Evolutionary conservation across 257 asterid genomes (phyloP), one percentile per base, ranked within the genome.

Genomic region (Anisodus acutangulus): DNA sequence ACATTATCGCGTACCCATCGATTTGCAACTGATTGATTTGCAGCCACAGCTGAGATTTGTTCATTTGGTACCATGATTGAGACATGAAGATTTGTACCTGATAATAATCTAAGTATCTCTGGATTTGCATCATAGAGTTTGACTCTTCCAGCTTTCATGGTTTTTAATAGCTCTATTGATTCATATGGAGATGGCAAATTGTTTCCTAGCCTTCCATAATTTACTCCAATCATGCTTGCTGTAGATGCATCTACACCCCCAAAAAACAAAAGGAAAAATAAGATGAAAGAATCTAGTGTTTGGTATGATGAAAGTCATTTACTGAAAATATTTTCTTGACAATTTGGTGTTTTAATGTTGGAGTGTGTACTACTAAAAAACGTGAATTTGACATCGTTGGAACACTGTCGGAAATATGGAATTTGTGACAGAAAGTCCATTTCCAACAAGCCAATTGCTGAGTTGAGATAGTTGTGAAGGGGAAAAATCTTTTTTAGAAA

Each of bases 41-140:
- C 80, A n/a, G 98, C 97, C 4, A 95, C 81, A 59, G n/a, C 0
- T 17, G 91, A 84, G 68, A 95, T 87, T 10, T 86, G 87, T 17
- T 91, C 91, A 43, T 92, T 91, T 9, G 86, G 72, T 45, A 95
- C 87, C 93, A 90, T 93, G 85, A 95, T 88, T 1, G 94, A 79
- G 76, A 91, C 98, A n/a, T 68, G 90, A 68, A 93, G 53, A 35
- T 86, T 82, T 3, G 94, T 92, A 0, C 93, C 92, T 0, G 97
- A 90, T n/a, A 95, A 79, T 49, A 91, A 90, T 85, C 87, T 90
- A 0, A 95, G 92, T 71, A 91, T 87, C 35, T 95, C 96, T 3
- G 93, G 92, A 83, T 93, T 85, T 4, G 98, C 87, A 69, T 92
- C 98, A 74, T 93, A 92, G 54, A 95, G 85, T 90, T 91, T 95